A percentile compares a stretch with the other conserved stretches of the same genome.
Evolutionary conservation across 257 asterid genomes (phyloP).

Genomic region (Echites panduratus): DNA sequence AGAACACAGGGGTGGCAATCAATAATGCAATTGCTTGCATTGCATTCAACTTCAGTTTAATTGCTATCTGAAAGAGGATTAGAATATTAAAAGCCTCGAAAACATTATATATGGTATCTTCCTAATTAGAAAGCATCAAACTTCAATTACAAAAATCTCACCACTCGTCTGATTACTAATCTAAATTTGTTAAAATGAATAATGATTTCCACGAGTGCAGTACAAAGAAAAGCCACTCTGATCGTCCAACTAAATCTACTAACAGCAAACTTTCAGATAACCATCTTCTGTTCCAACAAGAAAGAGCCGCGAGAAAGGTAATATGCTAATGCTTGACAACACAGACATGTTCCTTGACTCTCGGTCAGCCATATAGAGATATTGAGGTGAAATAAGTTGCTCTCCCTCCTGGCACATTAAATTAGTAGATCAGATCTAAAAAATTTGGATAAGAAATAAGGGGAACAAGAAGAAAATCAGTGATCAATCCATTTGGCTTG

Average conservation of each 20-base stretch:
- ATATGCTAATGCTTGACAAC: conserved; percentile 61
- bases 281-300: conserved; percentile 97
- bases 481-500: conserved; percentile 1
- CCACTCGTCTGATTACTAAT: not conserved
- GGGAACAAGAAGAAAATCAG: not conserved
- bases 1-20: not conserved
- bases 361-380: conserved; percentile 70
- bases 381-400: conserved; percentile 54
- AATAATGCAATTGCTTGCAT: not conserved
- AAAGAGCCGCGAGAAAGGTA: conserved; percentile 82
- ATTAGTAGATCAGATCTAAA: not conserved
- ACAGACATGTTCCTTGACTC: conserved; percentile 71
- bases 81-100: not conserved
- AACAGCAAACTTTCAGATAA: conserved; percentile 65
- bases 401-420: conserved; percentile 56
- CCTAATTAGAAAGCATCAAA: not conserved
- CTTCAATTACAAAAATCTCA: not conserved
- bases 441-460: not conserved
- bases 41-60: not conserved
- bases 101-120: not conserved
- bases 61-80: not conserved
- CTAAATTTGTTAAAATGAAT: not conserved
- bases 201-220: not conserved
- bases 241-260: conserved; percentile 10
- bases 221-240: not conserved